Percentiles rank a stretch among this genome's conserved stretches.
Evolutionary conservation across 176 grass and related monocot species (phyloP).

Genomic region (Musa troglodytarum): DNA sequence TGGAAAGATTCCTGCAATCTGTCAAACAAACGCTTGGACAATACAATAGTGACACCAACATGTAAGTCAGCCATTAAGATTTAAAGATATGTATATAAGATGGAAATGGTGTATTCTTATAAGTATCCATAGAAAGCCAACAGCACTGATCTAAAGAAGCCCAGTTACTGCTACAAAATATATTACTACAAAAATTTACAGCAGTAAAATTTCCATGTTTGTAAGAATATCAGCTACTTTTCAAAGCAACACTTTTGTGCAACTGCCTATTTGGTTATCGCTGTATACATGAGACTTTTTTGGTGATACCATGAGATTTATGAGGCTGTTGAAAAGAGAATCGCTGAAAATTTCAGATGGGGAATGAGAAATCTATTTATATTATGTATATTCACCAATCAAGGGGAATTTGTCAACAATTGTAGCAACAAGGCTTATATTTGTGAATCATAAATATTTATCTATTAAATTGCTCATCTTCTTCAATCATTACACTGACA

Average conservation of each 20-base stretch:
- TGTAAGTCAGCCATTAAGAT: not conserved
- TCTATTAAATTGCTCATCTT: not conserved
- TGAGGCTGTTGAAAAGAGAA: not conserved
- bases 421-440: not conserved
- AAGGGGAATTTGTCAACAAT: not conserved
- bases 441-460: not conserved
- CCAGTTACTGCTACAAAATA: not conserved
- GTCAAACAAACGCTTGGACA: slow-evolving; percentile 16
- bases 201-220: not conserved
- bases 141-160: not conserved
- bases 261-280: not conserved
- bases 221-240: not conserved
- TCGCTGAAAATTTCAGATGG: not conserved
- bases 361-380: not conserved
- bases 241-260: not conserved
- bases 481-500: not conserved
- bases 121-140: not conserved
- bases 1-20: slow-evolving; percentile 71
- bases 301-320: not conserved
- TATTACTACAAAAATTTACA: not conserved
- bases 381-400: not conserved
- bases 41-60: not conserved
- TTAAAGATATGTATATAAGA: not conserved
- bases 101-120: not conserved
- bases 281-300: not conserved